Percentiles rank a stretch among this genome's conserved stretches.
phyloP scores from a whole-genome alignment of 106 monocot genomes.

The Alisma plantagoaquatica region DNA sequence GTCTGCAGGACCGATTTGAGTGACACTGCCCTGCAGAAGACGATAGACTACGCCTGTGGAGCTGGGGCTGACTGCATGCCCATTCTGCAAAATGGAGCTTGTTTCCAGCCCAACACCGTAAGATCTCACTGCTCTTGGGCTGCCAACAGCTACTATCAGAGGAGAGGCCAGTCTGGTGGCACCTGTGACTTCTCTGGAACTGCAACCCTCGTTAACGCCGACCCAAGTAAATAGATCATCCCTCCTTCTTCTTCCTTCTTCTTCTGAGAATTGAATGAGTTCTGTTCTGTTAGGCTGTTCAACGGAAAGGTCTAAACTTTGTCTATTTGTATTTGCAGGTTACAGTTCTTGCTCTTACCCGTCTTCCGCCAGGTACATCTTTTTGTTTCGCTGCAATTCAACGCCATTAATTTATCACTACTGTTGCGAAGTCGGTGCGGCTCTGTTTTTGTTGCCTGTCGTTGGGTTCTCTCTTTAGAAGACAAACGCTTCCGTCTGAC shows the following conservation, averaged over 20 bases:
- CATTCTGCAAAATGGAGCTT: constrained; percentile 36
- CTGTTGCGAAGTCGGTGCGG: too few species aligned
- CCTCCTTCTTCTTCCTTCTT: background rate
- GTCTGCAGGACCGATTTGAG: constrained; percentile 31
- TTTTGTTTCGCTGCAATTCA: too few species aligned
- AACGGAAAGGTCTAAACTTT: background rate
- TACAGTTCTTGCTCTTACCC: background rate
- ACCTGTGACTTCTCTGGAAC: constrained; percentile 44
- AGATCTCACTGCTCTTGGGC: too few species aligned
- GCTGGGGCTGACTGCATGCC: constrained; percentile 51
- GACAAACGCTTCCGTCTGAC: too few species aligned
- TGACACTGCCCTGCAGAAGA: constrained; percentile 34
- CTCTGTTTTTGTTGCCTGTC: background rate
- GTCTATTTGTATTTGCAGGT: constrained; percentile 1
- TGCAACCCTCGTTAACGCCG: constrained; percentile 16
- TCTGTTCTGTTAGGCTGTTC: too few species aligned
- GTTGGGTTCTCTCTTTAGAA: too few species aligned
- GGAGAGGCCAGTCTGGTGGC: constrained; percentile 24
- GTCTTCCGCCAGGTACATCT: constrained; percentile 5
- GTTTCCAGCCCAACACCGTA: constrained; percentile 51
- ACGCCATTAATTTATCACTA: too few species aligned
- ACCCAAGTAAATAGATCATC: constrained; percentile 38
- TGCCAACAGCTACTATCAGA: constrained; percentile 65
- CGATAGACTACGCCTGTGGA: constrained; percentile 64
- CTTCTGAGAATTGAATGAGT: too few species aligned